Conservation (phyloP, 1,284 basidiomycete species). For the Puccinia horiana region DNA sequence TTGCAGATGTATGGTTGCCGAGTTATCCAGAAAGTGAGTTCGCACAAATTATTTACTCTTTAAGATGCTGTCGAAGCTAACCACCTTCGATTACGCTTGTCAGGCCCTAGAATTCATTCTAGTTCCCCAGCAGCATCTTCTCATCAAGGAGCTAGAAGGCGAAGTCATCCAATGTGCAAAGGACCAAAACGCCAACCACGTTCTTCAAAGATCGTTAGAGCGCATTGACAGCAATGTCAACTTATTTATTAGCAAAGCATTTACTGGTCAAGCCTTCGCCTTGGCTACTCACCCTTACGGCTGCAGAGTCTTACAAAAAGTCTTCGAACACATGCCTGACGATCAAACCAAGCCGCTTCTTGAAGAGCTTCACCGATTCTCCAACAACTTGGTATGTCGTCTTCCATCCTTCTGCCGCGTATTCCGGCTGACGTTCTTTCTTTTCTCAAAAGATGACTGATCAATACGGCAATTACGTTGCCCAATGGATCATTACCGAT, state of each 20-base stretch:
- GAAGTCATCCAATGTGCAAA: constrained; percentile 84
- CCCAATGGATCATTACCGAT: constrained; percentile 86
- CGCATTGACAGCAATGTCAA: constrained; percentile 76
- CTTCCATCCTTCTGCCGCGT: constrained; percentile 9
- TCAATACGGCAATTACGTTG: constrained; percentile 61
- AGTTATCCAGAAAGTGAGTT: constrained; percentile 60
- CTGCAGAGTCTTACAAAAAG: constrained; percentile 90
- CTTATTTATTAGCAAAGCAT: constrained; percentile 70
- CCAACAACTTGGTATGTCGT: constrained; percentile 63
- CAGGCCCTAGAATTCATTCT: constrained; percentile 82
- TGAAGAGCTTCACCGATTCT: constrained; percentile 77
- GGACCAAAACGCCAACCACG: constrained; percentile 94
- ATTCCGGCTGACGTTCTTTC: neutral
- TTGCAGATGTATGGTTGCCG: constrained; percentile 92
- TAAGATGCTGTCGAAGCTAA: constrained; percentile 52
- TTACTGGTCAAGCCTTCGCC: constrained; percentile 78
- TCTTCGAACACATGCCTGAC: constrained; percentile 76
- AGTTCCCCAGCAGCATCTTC: constrained; percentile 72
- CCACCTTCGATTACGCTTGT: neutral
- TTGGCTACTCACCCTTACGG: constrained; percentile 89
- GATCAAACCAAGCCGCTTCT: constrained; percentile 72
- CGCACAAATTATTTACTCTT: constrained; percentile 19
- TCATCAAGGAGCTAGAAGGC: constrained; percentile 78
- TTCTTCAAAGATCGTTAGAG: constrained; percentile 82
- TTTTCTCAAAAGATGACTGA: constrained; percentile 56